Conservation (phyloP, 176 grass and related monocot genomes). For the Bolboschoenus planiculmis region DNA sequence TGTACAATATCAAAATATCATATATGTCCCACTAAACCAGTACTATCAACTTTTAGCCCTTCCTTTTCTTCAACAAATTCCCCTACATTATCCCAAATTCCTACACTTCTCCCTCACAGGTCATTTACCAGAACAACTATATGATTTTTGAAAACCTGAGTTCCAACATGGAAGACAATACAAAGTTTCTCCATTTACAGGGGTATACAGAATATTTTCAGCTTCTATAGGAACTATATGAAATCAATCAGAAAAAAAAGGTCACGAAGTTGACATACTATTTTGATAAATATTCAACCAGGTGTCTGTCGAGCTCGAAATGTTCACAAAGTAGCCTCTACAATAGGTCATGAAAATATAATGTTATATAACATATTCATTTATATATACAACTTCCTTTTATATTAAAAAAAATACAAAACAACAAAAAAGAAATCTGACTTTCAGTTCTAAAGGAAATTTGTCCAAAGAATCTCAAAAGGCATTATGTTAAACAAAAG, state of each 20-base stretch:
- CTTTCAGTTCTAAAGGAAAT: neutral
- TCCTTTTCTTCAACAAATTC: neutral
- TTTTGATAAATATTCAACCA: slow-evolving; percentile 68
- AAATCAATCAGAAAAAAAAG: slow-evolving; percentile 38
- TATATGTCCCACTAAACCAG: neutral
- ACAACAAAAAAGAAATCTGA: neutral
- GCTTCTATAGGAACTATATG: slow-evolving; percentile 2
- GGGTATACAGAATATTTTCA: neutral
- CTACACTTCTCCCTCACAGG: neutral
- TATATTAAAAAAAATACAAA: neutral
- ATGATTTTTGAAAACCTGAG: neutral
- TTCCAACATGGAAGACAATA: neutral
- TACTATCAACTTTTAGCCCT: neutral
- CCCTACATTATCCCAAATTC: neutral
- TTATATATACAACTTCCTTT: neutral
- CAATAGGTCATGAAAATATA: slow-evolving; percentile 33
- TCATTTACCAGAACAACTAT: neutral
- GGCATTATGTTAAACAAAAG: neutral
- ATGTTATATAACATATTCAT: neutral
- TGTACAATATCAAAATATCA: neutral
- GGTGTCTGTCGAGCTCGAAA: slow-evolving; percentile 79
- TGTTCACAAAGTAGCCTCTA: slow-evolving; percentile 94
- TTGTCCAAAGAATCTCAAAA: neutral
- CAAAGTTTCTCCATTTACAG: neutral
- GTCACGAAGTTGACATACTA: slow-evolving; percentile 37